These are phyloP conservation scores for Boletellus deceptivus DNA, from an alignment of 1,284 basidiomycete species.

Conservation along the genomic window DNA sequence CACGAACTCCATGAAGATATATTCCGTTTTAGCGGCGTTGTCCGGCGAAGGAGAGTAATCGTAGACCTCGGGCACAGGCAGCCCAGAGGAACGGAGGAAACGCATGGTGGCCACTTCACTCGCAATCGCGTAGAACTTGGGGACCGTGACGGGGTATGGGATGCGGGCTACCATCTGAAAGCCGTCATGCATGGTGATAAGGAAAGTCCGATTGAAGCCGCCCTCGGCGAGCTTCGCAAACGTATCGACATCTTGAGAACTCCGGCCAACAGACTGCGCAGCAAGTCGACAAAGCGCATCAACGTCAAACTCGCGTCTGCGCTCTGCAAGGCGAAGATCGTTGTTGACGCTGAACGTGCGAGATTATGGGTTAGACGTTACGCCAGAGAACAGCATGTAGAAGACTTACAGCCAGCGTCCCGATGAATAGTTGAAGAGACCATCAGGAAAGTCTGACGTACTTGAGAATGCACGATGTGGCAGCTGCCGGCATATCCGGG, in stretches of 20 bases:
- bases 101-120: not conserved
- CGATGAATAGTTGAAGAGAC: not conserved
- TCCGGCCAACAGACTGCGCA: not conserved
- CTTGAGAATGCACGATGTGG: not conserved
- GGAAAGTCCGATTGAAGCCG: not conserved
- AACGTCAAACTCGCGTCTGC: not conserved
- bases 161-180: not conserved
- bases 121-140: not conserved
- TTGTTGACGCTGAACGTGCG: not conserved
- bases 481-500: not conserved
- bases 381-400: not conserved
- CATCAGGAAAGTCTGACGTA: not conserved
- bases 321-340: not conserved
- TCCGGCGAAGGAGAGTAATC: not conserved
- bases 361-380: not conserved
- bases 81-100: not conserved
- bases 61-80: not conserved
- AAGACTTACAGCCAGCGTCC: not conserved
- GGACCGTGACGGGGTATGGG: not conserved
- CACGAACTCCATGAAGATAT: not conserved
- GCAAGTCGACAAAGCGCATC: not conserved
- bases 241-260: not conserved
- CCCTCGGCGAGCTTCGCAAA: not conserved
- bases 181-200: not conserved
- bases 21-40: not conserved